Evolutionary conservation across 2,329 filamentous ascomycete genomes (phyloP), one percentile per base, ranked within the genome.

Genomic region (Colletotrichum plurivorum): DNA sequence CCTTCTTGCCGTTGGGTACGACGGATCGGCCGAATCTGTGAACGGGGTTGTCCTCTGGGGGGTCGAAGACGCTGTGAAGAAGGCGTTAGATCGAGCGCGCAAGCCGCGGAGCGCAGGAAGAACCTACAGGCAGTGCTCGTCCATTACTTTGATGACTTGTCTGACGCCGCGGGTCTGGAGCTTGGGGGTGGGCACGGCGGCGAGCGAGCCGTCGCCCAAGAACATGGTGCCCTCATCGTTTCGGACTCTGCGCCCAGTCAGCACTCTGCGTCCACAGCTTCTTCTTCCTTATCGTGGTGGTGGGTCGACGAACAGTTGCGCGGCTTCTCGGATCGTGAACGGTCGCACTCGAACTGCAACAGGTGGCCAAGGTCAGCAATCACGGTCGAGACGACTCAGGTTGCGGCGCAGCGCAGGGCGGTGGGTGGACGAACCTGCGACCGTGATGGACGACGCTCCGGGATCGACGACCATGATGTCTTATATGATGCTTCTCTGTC

Each of bases 121-220:
- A 16, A 87, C 94, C 74, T 88, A 98, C 96, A 99, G 84, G 84
- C 96, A 98, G 76, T 93, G 93, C 78, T 98, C 95, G 78, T 99
- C 97, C 61, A 99, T 89, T 20, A 99, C 95, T 82, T 98, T 98
- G 82, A 99, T 93, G 61, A 99, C 94, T 1, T 94, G 91, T 75
- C 95, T 88, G 65, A 99, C 90, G 8, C 97, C 96, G 76, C 95
- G 94, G 74, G 93, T 90, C 70, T 92, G 90, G 39, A 97, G 87
- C 78, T 95, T 97, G 0, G 95, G 95, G 1, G 94, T 88, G 0
- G 95, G 94, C 15, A 88, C 91, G 53, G 90, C 93, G n/a, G 96
- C 96, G 65, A 99, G 87, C 18, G 95, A 98, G 69, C 96, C 96
- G 79, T 99, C 96, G 70, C 96, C 96, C n/a, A 99, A 88, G 78